Base-by-base conservation (phyloP, 768 basidiomycete species). In the Leucocoprinus birnbaumii region DNA sequence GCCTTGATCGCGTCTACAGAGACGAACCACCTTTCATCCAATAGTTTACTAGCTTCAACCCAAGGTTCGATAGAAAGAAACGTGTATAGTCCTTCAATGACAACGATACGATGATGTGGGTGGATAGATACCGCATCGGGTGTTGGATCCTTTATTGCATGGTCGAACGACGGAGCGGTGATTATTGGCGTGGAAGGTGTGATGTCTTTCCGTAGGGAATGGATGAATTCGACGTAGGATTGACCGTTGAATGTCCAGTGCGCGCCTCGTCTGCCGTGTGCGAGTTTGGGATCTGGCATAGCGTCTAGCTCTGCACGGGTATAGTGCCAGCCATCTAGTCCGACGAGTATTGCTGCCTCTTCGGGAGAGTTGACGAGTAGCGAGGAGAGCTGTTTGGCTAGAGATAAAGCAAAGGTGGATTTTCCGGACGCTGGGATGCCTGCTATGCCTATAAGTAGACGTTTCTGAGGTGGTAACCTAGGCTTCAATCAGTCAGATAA, bases 261-360 rank as follows among this genome's bases (percentile, higher is more conserved):
- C 13, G 79, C 85, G 2, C 95, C 95, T 19, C 94, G 82, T 44
- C 91, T 54, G 79, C 86, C 86, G 60, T 88, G 84, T 0, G 94
- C 93, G 38, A 85, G 78, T 50, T 79, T 75, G 0, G 94, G 87
- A 66, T 97, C 85, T 13, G 84, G 82, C 65, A 94, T 80, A 19
- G 71, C 64, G 62, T 91, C 91, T 24, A 98, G 81, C 59, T 90
- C 84, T 3, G 83, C 80, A 21, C 92, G 83, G 16, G 89, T 81
- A 56, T 89, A 77, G 67, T 98, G 95, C 93, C 94, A 98, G 10
- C 96, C 95, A 65, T 98, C 95, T 37, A 94, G 74, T 6, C 89
- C 83, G 9, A 97, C 81, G 41, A 92, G 79, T 27, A 89, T 75
- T 3, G 85, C 90, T 14, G 67, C 56, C 25, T 59, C 66, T 11